phyloP scores from a whole-genome alignment of 192 early-diverging fungal genomes.

The Coemansia sp. region DNA sequence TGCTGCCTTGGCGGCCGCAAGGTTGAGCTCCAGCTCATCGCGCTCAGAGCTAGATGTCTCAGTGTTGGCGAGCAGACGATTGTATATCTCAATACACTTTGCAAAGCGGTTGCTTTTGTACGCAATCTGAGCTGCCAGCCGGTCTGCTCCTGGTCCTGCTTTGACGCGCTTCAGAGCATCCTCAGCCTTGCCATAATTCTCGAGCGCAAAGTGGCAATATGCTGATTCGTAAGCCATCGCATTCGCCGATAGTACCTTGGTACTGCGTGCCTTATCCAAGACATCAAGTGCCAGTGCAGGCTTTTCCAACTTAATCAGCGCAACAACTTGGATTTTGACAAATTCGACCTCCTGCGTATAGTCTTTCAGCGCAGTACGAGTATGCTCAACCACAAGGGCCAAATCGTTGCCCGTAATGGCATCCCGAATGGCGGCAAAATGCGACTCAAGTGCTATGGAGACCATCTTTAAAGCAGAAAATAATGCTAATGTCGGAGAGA shows the following conservation, averaged over 20 bases:
- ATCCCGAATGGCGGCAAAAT: constrained; percentile 31
- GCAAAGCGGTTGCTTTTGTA: constrained; percentile 42
- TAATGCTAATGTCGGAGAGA: background rate
- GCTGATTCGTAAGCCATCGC: constrained; percentile 36
- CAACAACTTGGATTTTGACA: constrained; percentile 42
- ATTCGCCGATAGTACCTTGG: constrained; percentile 13
- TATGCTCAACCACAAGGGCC: constrained; percentile 12
- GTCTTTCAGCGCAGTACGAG: constrained; percentile 22
- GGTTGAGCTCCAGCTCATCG: constrained; percentile 36
- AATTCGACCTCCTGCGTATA: constrained; percentile 37
- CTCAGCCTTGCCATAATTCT: constrained; percentile 28
- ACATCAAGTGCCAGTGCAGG: constrained; percentile 26
- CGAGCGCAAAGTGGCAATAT: constrained; percentile 44
- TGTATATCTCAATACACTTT: constrained; percentile 35
- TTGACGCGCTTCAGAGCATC: constrained; percentile 12
- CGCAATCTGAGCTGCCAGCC: constrained; percentile 45
- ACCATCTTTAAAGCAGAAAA: constrained; percentile 17
- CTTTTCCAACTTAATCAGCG: constrained; percentile 42
- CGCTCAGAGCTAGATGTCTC: constrained; percentile 18
- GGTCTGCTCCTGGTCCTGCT: constrained; percentile 10
- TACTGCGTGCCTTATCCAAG: constrained; percentile 21
- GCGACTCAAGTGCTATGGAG: constrained; percentile 19
- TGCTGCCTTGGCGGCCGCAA: constrained; percentile 43
- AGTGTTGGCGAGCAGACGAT: constrained; percentile 15
- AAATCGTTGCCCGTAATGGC: constrained; percentile 26